Evolutionary conservation across 2,329 filamentous ascomycete genomes (phyloP), one percentile per base, ranked within the genome.

Genomic region (Aureobasidium melanogenum): DNA sequence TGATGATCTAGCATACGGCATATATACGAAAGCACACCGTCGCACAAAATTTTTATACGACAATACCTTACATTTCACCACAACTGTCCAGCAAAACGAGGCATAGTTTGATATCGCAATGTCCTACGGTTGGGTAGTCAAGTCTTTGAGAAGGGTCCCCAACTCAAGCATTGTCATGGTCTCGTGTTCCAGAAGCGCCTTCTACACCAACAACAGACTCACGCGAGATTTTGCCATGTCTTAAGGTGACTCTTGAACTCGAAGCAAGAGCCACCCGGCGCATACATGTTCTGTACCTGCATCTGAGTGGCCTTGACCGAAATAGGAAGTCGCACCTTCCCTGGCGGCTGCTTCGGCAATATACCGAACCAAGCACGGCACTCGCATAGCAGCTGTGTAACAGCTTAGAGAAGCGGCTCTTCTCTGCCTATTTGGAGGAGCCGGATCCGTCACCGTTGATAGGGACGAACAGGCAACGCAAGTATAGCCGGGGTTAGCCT

Each of bases 401-500:
- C 19, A 5, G 3, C 39, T 24, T 4, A 14, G 24, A 43, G 39
- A 12, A 14, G n/a, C 22, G 39, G 19, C 39, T 43, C 39, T 41
- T 19, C 32, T 43, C 12, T 43, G 19, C 9, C 22, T 43, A 43
- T 22, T 6, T 43, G 19, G 19, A 2, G 19, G 19, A 19, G n/a
- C n/a, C n/a, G n/a, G n/a, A 24, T 43, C 8, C 5, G 2, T 6
- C 19, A 14, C 14, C 7, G 5, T 3, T 8, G 28, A 30, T 30
- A 30, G 28, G 8, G 28, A 30, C 10, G 8, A 8, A 30, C 10
- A 32, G 30, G 30, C 30, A 32, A 43, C 26, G n/a, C 39, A 55
- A 15, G 39, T 44, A 56, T 44, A 56, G 39, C 52, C 52, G 39
- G 38, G 44, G 39, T 24, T 34, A 56, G 52, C 52, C 52, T 56